These are phyloP conservation scores for Leccinum truebloodii DNA, from an alignment of 768 basidiomycete genomes.

Conservation along the genomic window DNA sequence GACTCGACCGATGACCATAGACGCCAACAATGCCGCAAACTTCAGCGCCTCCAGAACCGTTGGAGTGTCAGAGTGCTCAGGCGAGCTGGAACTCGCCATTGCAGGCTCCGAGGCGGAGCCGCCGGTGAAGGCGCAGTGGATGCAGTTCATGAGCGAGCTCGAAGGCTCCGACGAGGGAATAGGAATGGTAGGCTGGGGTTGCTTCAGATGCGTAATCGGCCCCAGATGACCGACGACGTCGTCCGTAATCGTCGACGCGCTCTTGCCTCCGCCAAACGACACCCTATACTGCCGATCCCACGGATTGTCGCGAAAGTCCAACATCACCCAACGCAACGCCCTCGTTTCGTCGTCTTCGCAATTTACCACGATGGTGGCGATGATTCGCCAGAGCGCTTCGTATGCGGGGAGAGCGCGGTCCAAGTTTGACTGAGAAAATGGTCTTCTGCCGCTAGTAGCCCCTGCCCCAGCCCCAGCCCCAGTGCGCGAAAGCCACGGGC, in stretches of 20 bases:
- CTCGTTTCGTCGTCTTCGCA: conserved; percentile 29
- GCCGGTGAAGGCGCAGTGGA: conserved; percentile 9
- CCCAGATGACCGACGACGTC: conserved; percentile 15
- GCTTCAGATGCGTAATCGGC: conserved; percentile 19
- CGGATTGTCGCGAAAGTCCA: conserved; percentile 38
- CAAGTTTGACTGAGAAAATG: conserved; percentile 32
- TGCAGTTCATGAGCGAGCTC: conserved; percentile 17
- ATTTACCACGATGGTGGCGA: conserved; percentile 45
- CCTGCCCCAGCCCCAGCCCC: not conserved
- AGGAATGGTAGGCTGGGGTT: not conserved
- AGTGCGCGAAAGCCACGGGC: conserved; percentile 39
- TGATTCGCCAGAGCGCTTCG: conserved; percentile 64
- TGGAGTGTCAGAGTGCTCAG: conserved; percentile 33
- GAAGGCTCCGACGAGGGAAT: not conserved
- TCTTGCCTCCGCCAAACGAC: conserved; percentile 12
- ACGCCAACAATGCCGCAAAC: conserved; percentile 50
- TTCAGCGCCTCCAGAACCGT: conserved; percentile 52
- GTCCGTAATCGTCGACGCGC: conserved; percentile 25
- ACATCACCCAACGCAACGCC: conserved; percentile 32
- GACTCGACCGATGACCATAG: conserved; percentile 40
- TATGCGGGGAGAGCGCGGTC: conserved; percentile 58
- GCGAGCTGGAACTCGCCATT: not conserved
- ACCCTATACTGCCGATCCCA: conserved; percentile 25
- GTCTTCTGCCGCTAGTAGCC: not conserved
- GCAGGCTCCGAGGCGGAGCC: not conserved